A percentile compares a stretch with the other conserved stretches of the same genome.
Evolutionary conservation across 495 filamentous ascomycete genomes (phyloP).

Genomic region (Usnea hakonensis): DNA sequence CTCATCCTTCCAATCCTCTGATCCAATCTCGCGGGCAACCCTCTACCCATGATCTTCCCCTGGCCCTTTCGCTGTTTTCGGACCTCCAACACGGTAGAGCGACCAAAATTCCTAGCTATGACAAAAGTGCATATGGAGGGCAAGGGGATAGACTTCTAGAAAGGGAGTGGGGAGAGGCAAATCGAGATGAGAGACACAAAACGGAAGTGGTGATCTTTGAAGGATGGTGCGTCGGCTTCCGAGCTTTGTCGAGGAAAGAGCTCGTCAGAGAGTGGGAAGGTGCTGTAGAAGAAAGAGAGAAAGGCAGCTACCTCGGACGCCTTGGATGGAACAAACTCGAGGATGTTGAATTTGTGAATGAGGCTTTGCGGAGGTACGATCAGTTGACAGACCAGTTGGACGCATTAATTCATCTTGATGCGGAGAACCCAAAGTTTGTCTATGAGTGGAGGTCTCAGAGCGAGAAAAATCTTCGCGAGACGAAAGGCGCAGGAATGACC

Average conservation of each 20-base stretch:
- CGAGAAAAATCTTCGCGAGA: conserved; percentile 57
- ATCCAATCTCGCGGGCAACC: conserved; percentile 79
- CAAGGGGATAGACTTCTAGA: conserved; percentile 66
- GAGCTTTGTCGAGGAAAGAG: conserved; percentile 47
- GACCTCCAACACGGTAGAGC: conserved; percentile 46
- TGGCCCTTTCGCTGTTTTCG: conserved; percentile 55
- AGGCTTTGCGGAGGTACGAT: conserved; percentile 61
- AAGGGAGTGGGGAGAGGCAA: conserved; percentile 54
- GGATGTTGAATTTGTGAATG: conserved; percentile 67
- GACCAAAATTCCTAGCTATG: conserved; percentile 67
- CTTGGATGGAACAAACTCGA: conserved; percentile 55
- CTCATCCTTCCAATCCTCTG: conserved; percentile 62
- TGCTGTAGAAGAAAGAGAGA: conserved; percentile 41
- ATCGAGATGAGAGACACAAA: conserved; percentile 42
- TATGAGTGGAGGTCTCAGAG: conserved; percentile 86
- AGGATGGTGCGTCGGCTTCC: conserved; percentile 89
- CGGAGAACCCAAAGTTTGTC: conserved; percentile 65
- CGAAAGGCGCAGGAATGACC: conserved; percentile 70
- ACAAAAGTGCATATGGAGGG: conserved; percentile 72
- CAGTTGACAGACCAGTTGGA: conserved; percentile 62
- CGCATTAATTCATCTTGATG: conserved; percentile 84
- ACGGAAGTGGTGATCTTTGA: conserved; percentile 70
- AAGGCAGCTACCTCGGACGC: conserved; percentile 36
- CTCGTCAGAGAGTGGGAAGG: conserved; percentile 51
- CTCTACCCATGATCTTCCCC: conserved; percentile 72